A percentile compares a stretch with the other conserved stretches of the same genome.
phyloP scores from a whole-genome alignment of 2,329 filamentous ascomycete genomes.

The Fusarium heterosporum region DNA sequence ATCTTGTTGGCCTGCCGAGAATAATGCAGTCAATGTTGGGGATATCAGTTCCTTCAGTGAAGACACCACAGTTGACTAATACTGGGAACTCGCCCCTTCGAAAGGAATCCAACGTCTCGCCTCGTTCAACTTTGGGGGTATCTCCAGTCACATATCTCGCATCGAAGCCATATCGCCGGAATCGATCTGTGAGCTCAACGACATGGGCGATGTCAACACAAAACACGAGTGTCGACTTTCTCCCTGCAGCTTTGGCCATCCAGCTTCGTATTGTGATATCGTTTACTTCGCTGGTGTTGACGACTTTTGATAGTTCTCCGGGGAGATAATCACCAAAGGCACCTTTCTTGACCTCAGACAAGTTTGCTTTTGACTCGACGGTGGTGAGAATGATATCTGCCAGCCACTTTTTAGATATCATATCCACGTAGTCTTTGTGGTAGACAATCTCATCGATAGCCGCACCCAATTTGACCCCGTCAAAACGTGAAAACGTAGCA shows the following conservation, averaged over 20 bases:
- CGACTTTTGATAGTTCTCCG: slow-evolving; percentile 79
- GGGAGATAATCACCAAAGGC: slow-evolving; percentile 80
- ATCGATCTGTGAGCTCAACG: slow-evolving; percentile 76
- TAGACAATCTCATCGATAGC: slow-evolving; percentile 97
- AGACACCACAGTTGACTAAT: slow-evolving; percentile 93
- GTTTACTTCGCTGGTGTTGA: slow-evolving; percentile 86
- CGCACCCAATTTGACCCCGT: slow-evolving; percentile 83
- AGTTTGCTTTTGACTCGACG: slow-evolving; percentile 82
- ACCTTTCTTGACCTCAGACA: slow-evolving; percentile 75
- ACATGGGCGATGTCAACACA: slow-evolving; percentile 93
- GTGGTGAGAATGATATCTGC: slow-evolving; percentile 95
- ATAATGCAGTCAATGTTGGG: slow-evolving; percentile 96
- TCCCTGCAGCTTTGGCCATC: slow-evolving; percentile 77
- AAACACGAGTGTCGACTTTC: slow-evolving; percentile 91
- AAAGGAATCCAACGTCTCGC: slow-evolving; percentile 80
- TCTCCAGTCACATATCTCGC: slow-evolving; percentile 88
- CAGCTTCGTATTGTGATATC: slow-evolving; percentile 87
- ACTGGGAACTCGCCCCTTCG: slow-evolving; percentile 82
- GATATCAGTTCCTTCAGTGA: slow-evolving; percentile 97
- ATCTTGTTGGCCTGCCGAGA: slow-evolving; percentile 87
- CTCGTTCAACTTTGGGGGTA: slow-evolving; percentile 76
- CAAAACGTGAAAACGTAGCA: slow-evolving; percentile 81
- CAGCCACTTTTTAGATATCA: slow-evolving; percentile 90
- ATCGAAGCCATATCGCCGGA: slow-evolving; percentile 82
- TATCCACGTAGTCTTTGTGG: slow-evolving; percentile 78